Evolutionary conservation across 2,329 filamentous ascomycete species (phyloP).

Genomic region (Rhexocercosporidium sp.): DNA sequence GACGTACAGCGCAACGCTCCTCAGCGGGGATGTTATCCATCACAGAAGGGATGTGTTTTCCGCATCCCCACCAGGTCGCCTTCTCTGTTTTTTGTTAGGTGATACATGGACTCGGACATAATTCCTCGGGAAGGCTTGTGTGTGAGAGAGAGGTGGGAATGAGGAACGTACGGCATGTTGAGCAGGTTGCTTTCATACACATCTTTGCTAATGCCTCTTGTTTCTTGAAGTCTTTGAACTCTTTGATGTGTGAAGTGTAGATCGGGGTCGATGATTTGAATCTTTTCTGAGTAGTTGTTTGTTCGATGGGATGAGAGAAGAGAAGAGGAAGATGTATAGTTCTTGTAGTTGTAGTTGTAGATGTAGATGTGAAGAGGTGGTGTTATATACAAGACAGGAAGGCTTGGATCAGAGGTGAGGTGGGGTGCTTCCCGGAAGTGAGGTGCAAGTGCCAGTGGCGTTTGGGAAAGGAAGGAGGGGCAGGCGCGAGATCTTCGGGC

Average conservation of each 20-base stretch:
- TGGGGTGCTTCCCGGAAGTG: background rate
- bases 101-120: too few species aligned
- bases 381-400: background rate
- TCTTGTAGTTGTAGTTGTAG: too few species aligned
- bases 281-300: background rate
- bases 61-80: constrained; percentile 58
- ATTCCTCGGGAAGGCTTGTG: too few species aligned
- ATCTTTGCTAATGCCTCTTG: constrained; percentile 45
- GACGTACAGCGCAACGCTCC: constrained; percentile 54
- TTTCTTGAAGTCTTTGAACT: constrained; percentile 3
- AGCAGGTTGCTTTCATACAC: constrained; percentile 57
- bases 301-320: background rate
- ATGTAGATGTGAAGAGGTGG: background rate
- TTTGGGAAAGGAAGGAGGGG: background rate
- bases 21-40: constrained; percentile 55
- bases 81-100: constrained; percentile 48
- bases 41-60: constrained; percentile 55
- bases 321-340: too few species aligned
- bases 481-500: background rate
- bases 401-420: background rate
- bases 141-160: background rate
- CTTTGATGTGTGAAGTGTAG: background rate
- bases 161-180: constrained; percentile 53
- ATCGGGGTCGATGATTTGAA: background rate
- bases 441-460: too few species aligned